Base-by-base conservation (phyloP, 495 filamentous ascomycete species). In the Neurospora hispaniola region DNA sequence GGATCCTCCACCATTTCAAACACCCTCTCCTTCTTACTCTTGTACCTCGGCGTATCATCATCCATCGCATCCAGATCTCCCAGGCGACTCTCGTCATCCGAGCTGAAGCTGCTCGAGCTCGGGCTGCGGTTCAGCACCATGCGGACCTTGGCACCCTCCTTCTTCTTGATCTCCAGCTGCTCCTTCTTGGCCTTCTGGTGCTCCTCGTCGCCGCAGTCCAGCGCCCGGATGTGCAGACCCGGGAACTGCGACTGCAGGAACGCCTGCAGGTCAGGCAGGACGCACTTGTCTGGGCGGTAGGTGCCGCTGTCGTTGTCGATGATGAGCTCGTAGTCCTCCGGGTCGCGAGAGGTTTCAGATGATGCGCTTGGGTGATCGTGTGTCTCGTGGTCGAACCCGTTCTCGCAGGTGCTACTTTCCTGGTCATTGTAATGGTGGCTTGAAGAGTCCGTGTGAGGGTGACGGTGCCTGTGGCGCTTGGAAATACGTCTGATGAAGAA, bases 261-360 rank as follows among this genome's bases (percentile, higher is more conserved):
- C 18, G 82, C 75, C 41, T 89, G 86, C 10, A 98, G 83, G 1
- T 90, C 77, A 0, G 92, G 91, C 10, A 98, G 86, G 6, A 91
- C 83, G 8, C 89, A 85, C 38, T 90, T 88, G 74, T 94, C 93
- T 0, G 95, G 95, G 0, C 95, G 89, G 79, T 98, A 98, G 0
- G 95, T 98, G 16, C 95, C 95, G 76, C 89, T 92, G 80, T 97
- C 94, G 73, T 98, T 98, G 83, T 98, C 95, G 76, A 98, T 97
- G 70, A 96, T 86, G 5, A 98, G 87, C 78, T 96, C 90, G 77
- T 97, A 98, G 76, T 90, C 85, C 1, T 82, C 75, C 0, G 93
- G 92, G 72, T 93, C 86, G 7, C 75, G 76, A 2, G 84, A 81
- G 0, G 85, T 82, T 69, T 27, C 80, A 68, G 8, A 75, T 73